Evolutionary conservation across 139 green algal genomes (phyloP).

Genomic region (Micractinium sp.): DNA sequence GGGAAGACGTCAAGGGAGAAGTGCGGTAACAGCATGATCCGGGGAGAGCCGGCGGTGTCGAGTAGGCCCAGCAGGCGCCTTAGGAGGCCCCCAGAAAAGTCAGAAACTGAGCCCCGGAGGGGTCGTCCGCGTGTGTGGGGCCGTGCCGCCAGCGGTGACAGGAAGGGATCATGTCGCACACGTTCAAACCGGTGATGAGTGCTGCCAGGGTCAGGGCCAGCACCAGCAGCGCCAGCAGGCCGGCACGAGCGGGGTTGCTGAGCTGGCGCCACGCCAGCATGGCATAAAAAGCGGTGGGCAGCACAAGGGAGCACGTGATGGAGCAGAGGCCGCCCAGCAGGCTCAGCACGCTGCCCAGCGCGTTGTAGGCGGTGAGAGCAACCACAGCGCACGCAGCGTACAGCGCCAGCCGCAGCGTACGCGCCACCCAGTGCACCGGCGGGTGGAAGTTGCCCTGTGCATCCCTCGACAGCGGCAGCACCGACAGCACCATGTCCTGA

Average conservation of each 20-base stretch:
- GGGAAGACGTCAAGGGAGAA: no score
- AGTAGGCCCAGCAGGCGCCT: no score
- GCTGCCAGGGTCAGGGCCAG: conserved; percentile 27
- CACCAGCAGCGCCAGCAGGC: conserved; percentile 20
- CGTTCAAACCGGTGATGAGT: conserved; percentile 37
- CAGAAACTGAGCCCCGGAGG: no score
- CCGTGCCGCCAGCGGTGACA: not conserved
- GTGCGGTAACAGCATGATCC: no score
- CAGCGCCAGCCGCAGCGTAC: not conserved
- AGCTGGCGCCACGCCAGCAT: conserved; percentile 46
- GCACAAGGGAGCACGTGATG: conserved; percentile 55
- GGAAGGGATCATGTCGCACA: not conserved
- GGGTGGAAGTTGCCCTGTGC: not conserved
- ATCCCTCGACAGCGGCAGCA: not conserved
- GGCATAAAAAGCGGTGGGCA: conserved; percentile 54
- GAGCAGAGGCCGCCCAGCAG: conserved; percentile 54
- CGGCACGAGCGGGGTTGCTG: not conserved
- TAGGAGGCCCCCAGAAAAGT: no score
- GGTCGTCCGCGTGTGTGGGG: not conserved
- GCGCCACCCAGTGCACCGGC: not conserved
- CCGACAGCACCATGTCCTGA: conserved; percentile 11
- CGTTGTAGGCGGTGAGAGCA: not conserved
- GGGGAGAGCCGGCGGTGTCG: no score
- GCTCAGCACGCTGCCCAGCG: not conserved
- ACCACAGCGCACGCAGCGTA: not conserved